These are phyloP conservation scores for Pelargonium fulgidum DNA, from an alignment of 441 rosid species.

Conservation along the genomic window DNA sequence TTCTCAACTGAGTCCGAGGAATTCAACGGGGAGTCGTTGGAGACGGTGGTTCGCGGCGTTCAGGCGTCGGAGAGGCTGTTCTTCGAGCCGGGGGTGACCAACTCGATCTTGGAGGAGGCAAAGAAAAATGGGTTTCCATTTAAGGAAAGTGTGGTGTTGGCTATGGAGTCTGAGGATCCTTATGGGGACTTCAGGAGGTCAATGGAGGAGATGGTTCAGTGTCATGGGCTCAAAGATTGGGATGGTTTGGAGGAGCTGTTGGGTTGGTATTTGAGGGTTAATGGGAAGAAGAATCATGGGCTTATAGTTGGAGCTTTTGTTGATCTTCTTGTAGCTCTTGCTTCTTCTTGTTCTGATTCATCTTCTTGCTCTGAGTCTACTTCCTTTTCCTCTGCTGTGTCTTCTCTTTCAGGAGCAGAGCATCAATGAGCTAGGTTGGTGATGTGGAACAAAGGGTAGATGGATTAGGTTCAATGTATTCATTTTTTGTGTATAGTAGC, in stretches of 20 bases:
- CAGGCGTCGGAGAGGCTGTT: constrained; percentile 39
- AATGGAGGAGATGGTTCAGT: constrained; percentile 1
- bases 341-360: constrained; percentile 20
- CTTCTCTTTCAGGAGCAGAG: constrained; percentile 29
- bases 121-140: constrained; percentile 24
- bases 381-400: constrained; percentile 35
- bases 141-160: constrained; percentile 11
- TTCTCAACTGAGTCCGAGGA: constrained; percentile 34
- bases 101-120: constrained; percentile 41
- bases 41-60: constrained; percentile 35
- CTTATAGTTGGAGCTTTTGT: constrained; percentile 48
- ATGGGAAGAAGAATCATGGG: constrained; percentile 14
- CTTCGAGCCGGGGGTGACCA: constrained; percentile 43
- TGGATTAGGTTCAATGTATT: constrained; percentile 2
- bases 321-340: constrained; percentile 39
- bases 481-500: constrained; percentile 22
- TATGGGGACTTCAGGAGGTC: not conserved
- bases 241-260: not conserved
- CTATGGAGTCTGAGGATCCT: constrained; percentile 4
- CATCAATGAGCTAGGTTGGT: constrained; percentile 20
- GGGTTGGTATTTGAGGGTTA: constrained; percentile 11
- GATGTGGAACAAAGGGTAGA: constrained; percentile 1
- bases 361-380: constrained; percentile 18
- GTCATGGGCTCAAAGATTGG: not conserved
- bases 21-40: constrained; percentile 25